A percentile compares a stretch with the other conserved stretches of the same genome.
phyloP scores from a whole-genome alignment of 768 basidiomycete genomes.

The Auricularia cornea region DNA sequence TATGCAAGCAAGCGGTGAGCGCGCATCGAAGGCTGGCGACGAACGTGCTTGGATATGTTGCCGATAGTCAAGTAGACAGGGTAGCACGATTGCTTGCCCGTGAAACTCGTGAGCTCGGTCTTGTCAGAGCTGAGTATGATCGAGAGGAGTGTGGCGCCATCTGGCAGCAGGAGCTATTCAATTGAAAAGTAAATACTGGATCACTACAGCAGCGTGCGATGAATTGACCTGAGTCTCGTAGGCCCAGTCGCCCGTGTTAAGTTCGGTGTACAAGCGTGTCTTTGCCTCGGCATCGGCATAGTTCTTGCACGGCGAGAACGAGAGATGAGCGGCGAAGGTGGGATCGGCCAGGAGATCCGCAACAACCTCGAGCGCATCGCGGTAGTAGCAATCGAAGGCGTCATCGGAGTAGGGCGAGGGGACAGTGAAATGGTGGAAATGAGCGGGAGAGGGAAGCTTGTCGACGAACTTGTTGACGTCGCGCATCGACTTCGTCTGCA shows the following conservation, averaged over 20 bases:
- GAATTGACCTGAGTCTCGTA: constrained; percentile 8
- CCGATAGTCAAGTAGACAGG: constrained; percentile 40
- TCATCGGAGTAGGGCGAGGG: constrained; percentile 11
- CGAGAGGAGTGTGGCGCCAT: constrained; percentile 12
- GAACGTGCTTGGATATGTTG: constrained; percentile 33
- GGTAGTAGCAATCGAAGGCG: constrained; percentile 3
- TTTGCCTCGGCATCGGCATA: constrained; percentile 1
- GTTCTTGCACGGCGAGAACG: constrained; percentile 2
- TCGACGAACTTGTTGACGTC: background rate
- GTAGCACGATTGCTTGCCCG: constrained; percentile 10
- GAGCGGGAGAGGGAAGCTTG: background rate
- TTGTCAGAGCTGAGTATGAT: constrained; percentile 16
- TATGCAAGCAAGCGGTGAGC: constrained; percentile 33
- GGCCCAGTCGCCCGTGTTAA: constrained; percentile 11
- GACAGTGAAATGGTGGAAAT: background rate
- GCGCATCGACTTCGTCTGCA: background rate
- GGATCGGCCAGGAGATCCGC: constrained; percentile 5
- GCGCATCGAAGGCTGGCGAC: constrained; percentile 26
- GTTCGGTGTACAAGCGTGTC: constrained; percentile 6
- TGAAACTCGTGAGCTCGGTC: constrained; percentile 13
- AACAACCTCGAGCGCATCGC: constrained; percentile 6
- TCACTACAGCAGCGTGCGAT: background rate
- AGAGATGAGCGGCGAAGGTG: constrained; percentile 3
- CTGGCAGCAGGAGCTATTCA: constrained; percentile 2
- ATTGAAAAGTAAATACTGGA: background rate